phyloP scores from a whole-genome alignment of 2,329 filamentous ascomycete species.

The Sclerotinia minor region DNA sequence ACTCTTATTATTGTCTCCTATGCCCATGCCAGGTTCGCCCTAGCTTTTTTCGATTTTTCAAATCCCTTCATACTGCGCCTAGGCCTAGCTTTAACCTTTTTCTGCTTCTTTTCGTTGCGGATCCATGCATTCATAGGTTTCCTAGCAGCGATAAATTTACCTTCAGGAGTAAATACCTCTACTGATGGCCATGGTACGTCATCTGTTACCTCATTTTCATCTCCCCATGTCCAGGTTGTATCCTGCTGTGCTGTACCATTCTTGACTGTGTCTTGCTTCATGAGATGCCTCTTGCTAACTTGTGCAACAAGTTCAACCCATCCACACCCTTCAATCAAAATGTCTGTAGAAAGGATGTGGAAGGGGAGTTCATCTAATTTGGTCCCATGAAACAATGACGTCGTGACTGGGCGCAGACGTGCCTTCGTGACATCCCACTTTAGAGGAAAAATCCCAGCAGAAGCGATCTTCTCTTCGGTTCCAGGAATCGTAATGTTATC shows the following conservation, averaged over 20 bases:
- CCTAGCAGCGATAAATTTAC: constrained; percentile 71
- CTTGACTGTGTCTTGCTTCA: neutral
- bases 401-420: constrained; percentile 72
- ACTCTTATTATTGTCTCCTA: neutral
- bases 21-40: neutral
- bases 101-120: constrained; percentile 54
- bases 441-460: constrained; percentile 74
- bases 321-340: constrained; percentile 87
- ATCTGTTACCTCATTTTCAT: constrained; percentile 10
- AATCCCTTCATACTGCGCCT: constrained; percentile 68
- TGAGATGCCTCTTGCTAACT: constrained; percentile 59
- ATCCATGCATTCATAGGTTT: constrained; percentile 71
- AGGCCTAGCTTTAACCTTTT: constrained; percentile 56
- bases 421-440: constrained; percentile 80
- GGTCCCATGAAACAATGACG: constrained; percentile 60
- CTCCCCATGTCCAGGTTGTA: neutral
- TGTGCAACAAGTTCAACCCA: constrained; percentile 90
- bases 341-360: constrained; percentile 74
- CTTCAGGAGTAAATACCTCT: constrained; percentile 82
- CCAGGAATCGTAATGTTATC: constrained; percentile 63
- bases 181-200: constrained; percentile 63
- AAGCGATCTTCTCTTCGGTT: constrained; percentile 57
- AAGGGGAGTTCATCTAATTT: constrained; percentile 74
- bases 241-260: neutral
- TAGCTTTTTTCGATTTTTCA: constrained; percentile 48